Base-by-base conservation (phyloP, 371 early-diverging fungal genomes). In the Paraphysoderma sedebokerense region DNA sequence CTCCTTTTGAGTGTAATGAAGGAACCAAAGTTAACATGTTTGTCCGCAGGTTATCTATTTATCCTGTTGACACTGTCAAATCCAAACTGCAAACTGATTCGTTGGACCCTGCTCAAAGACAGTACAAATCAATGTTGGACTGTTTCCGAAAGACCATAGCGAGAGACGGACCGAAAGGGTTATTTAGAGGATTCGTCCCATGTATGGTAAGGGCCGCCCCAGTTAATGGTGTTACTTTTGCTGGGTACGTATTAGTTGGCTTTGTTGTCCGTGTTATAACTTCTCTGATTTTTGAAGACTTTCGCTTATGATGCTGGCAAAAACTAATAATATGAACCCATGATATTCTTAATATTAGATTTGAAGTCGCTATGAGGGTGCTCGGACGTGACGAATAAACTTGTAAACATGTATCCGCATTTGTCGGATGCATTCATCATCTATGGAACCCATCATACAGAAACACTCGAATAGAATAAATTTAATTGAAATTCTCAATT, bases 201-300 rank as follows among this genome's bases (percentile, higher is more conserved):
- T 64, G 68, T 53, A 68, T 73, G 66, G 56, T 71, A 17, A 52
- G 71, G 34, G 70, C 74, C 24, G 68, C 59, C 8, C 74, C 74
- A 7, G 74, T 65, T 17, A 73, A 73, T 48, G 71, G 62, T 5
- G 58, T 60, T 30, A 73, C 74, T 1, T 73, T 73, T 50, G 61
- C 64, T 23, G 71, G 70, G 3, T 72, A 63, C 44, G 72, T 69
- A 35, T 34, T n/a, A 17, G 34, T n/a, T 34, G 34, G 34, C 34
- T n/a, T n/a, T n/a, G n/a, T n/a, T n/a, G n/a, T n/a, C n/a, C n/a
- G n/a, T n/a, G n/a, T n/a, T n/a, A n/a, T n/a, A n/a, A n/a, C n/a
- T n/a, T n/a, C n/a, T n/a, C n/a, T n/a, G n/a, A n/a, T n/a, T n/a
- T n/a, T n/a, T n/a, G n/a, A n/a, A n/a, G n/a, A n/a, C n/a, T n/a